These are phyloP conservation scores for Debaryomyces coudertii DNA, from an alignment of 1,139 yeast genomes.

Conservation along the genomic window DNA sequence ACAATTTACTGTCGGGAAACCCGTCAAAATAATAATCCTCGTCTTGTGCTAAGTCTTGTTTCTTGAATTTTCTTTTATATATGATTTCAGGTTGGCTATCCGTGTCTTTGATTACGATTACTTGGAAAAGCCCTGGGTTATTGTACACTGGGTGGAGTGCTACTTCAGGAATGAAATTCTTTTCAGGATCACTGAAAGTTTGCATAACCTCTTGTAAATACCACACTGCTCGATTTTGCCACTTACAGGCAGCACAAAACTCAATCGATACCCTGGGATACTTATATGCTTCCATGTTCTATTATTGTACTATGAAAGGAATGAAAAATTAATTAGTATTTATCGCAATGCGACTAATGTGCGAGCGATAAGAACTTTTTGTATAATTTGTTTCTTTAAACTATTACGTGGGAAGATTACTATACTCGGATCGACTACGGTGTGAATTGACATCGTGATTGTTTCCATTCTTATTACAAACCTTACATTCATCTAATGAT, in stretches of 20 bases:
- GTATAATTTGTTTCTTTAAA: too few species aligned
- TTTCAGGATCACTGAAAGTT: constrained; percentile 40
- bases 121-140: constrained; percentile 43
- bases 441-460: neutral
- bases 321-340: neutral
- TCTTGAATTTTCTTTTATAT: constrained; percentile 44
- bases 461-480: neutral
- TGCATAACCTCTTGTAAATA: constrained; percentile 47
- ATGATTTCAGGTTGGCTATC: constrained; percentile 23
- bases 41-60: constrained; percentile 28
- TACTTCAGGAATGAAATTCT: constrained; percentile 32
- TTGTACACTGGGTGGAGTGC: constrained; percentile 44
- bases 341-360: neutral
- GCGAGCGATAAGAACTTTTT: too few species aligned
- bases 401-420: neutral
- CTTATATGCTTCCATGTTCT: constrained; percentile 8
- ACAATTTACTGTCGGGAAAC: constrained; percentile 49
- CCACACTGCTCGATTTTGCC: constrained; percentile 55
- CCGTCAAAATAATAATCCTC: constrained; percentile 44
- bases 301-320: neutral
- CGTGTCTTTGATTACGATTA: constrained; percentile 21
- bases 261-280: constrained; percentile 41
- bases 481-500: neutral
- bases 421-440: neutral
- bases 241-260: constrained; percentile 49